Evolutionary conservation across 176 grass and related monocot species (phyloP), one percentile per base, ranked within the genome.

Genomic region (Hordeum marinum): DNA sequence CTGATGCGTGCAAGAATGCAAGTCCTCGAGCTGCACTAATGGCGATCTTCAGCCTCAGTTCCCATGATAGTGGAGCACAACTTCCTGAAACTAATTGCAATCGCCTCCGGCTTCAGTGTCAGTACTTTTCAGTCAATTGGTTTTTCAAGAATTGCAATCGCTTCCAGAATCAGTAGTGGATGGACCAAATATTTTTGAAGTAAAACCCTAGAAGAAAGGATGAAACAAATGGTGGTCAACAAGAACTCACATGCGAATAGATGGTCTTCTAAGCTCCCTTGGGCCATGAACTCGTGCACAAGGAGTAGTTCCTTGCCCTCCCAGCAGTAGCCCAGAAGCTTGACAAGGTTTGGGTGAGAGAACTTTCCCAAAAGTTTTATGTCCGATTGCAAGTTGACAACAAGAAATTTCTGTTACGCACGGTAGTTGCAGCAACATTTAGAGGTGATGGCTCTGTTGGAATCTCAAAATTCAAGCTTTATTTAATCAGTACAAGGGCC

Each of bases 281-380:
- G 92, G 43, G 93, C 41, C 83, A 95, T 92, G 46, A 88, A 90
- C 58, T 95, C 93, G 26, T 95, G 84, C 3, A 95, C 85, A 24
- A 95, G 90, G 43, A 95, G 35, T 58, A 95, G 90, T 25, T 92
- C 90, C 76, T 50, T 95, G 10, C 92, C 93, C 59, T 95, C 90
- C 46, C 39, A 90, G 62, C 93, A 95, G 80, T 90, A 95, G 15
- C 88, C 93, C 42, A 92, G 41, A 39, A 95, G 90, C 25, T 84
- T 95, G 20, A 95, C 90, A 7, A 95, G 80, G 84, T 95, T 95
- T 42, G 90, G 93, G 76, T 95, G 93, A 0, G 90, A 95, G 41
- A 95, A 88, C 65, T 88, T 92, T 80, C 93, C 93, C 77, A 92
- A 64, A 78, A 92, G 92, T 17, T 92, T 87, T 80, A 95, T 82